Base-by-base conservation (phyloP, 2,329 filamentous ascomycete species). In the Fusarium armeniacum region DNA sequence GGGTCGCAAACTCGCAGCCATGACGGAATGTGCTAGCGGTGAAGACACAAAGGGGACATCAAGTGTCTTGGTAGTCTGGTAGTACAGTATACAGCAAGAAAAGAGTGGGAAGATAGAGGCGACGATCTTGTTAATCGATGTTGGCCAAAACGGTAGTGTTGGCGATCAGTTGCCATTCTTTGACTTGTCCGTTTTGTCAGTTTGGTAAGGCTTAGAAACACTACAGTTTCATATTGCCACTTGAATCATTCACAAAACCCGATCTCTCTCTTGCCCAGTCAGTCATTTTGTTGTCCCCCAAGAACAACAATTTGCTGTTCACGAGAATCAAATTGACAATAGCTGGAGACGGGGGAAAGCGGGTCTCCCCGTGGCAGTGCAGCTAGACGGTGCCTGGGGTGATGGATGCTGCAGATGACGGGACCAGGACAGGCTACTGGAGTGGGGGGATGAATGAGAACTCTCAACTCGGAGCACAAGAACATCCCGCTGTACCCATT, bases 301-400 rank as follows among this genome's bases (percentile, higher is more conserved):
- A 40, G 7, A 11, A 40, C n/a, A 40, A 24, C 28, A 38, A 18
- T 36, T 38, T 40, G 9, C 36, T 60, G 43, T 41, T 22, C 58
- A 63, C 18, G 58, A 63, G 49, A 63, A 64, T 33, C 22, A 50
- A 61, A 64, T 64, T 58, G 43, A 47, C 13, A 40, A 35, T 49
- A 49, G 32, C 30, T 51, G 16, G 38, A 36, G 30, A 60, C 24
- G 64, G 56, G 59, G 51, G 51, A 44, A 32, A 58, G 63, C 64
- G 67, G 67, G 55, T 52, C 67, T 51, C 67, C 67, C 63, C 28
- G 63, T 70, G 67, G 67, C 67, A 70, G 67, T 65, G 67, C 46
- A 54, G 35, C 32, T 51, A 51, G 58, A 55, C 54, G 46, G 63
- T 64, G 47, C 63, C 62, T 54, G 63, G 67, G 67, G 62, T 70